Base-by-base conservation (phyloP, 2,329 filamentous ascomycete species). In the Cadophora gregata region DNA sequence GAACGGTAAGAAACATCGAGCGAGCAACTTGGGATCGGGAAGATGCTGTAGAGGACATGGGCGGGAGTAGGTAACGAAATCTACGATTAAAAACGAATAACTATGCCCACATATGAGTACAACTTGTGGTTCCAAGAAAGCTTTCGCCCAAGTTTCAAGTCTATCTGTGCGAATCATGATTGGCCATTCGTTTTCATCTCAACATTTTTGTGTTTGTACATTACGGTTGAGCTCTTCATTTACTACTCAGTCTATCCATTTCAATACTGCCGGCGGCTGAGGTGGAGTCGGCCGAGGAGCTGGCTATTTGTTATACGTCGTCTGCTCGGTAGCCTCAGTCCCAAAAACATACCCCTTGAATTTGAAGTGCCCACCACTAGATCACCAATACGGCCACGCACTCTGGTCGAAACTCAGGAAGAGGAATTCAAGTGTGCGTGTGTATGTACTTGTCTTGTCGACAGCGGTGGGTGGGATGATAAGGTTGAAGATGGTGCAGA, bases 41-140 rank as follows among this genome's bases (percentile, higher is more conserved):
- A 42, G 90, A 86, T 76, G 92, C 92, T 1, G 85, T 90, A 31
- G 92, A 96, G 77, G 90, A 93, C 76, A 76, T 89, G 66, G 88
- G 88, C 21, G 47, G 47, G 38, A 60, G 25, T n/a, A 55, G 33
- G n/a, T 51, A 51, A 19, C 5, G 21, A 27, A 25, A 19, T 31
- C 31, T n/a, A 24, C 19, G 8, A 21, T 16, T 14, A 12, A 3
- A 55, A 24, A 10, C 9, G 16, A 56, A 33, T 14, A 1, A 36
- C 21, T 7, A 33, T 36, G 7, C 4, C 36, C 10, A 9, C 21
- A 24, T 21, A 9, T 56, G 31, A 24, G 24, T 8, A 14, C n/a
- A 31, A n/a, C n/a, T n/a, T 55, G 16, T 29, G n/a, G 31, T 12
- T 33, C 14, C 19, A 56, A 36, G 53, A n/a, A 24, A 36, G 3